Conservation (phyloP, 164 flowering plant genomes). For the Warburgia ugandensis region DNA sequence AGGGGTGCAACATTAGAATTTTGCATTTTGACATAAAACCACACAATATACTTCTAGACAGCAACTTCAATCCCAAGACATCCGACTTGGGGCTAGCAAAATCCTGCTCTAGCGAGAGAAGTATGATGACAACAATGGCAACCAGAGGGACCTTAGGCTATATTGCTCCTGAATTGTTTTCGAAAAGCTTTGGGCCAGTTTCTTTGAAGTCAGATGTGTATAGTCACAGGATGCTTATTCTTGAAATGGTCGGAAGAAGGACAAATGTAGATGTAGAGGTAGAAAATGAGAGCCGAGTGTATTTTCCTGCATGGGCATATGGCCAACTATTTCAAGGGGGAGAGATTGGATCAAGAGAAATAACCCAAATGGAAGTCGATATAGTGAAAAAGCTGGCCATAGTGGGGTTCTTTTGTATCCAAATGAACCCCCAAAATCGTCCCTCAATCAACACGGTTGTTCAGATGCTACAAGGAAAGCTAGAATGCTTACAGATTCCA, state of each 20-base stretch:
- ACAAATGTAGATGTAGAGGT: neutral
- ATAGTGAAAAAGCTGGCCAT: conserved; percentile 3
- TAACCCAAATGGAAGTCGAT: neutral
- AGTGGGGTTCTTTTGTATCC: conserved; percentile 7
- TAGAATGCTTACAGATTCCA: too few species aligned
- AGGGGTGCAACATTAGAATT: conserved; percentile 1
- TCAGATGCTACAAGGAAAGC: too few species aligned
- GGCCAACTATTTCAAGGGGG: neutral
- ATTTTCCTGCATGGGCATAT: conserved; percentile 2
- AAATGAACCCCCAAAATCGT: too few species aligned
- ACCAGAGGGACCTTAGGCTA: conserved; percentile 7
- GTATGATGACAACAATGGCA: neutral
- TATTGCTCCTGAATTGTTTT: conserved; percentile 4
- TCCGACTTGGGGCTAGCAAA: conserved; percentile 12
- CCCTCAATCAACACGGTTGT: too few species aligned
- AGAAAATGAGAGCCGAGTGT: conserved; percentile 1
- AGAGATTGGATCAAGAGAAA: neutral
- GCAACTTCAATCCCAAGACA: conserved; percentile 6
- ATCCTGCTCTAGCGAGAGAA: conserved; percentile 1
- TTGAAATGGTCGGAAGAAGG: conserved; percentile 1
- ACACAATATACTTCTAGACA: conserved; percentile 9
- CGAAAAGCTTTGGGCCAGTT: conserved; percentile 1
- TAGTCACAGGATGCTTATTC: conserved; percentile 3
- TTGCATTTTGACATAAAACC: conserved; percentile 10
- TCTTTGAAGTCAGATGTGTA: conserved; percentile 10